Conservation (phyloP, 2,329 filamentous ascomycete species). For the Calonectria hawksworthii region DNA sequence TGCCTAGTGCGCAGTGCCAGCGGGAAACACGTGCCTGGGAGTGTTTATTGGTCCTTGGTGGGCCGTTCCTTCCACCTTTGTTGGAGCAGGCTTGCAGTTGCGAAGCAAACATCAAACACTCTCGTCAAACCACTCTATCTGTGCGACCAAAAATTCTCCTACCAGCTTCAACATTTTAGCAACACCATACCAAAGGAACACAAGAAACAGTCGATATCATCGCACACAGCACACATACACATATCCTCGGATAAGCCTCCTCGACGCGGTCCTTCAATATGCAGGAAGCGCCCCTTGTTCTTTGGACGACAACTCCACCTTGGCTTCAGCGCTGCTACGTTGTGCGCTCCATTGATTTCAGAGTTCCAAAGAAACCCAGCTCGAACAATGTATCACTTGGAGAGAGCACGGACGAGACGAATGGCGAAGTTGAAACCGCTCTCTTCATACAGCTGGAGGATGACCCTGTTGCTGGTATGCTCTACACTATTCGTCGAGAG, state of each 20-base stretch:
- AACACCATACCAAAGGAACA: neutral
- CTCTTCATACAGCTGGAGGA: conserved; percentile 34
- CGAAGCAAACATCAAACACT: neutral
- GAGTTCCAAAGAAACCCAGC: neutral
- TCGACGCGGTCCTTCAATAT: neutral
- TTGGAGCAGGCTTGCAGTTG: neutral
- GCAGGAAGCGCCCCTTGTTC: neutral
- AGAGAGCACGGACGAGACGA: neutral
- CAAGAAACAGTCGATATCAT: too few relatives aligned
- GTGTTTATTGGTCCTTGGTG: neutral
- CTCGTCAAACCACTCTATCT: neutral
- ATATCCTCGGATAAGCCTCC: too few relatives aligned
- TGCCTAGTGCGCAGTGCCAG: too few relatives aligned
- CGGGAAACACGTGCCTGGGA: neutral
- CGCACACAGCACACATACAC: neutral
- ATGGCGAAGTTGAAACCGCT: conserved; percentile 25
- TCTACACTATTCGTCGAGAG: conserved; percentile 28
- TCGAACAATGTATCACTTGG: neutral
- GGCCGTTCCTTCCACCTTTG: neutral
- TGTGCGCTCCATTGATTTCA: conserved; percentile 37
- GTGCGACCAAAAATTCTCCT: neutral
- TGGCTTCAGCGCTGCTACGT: conserved; percentile 32
- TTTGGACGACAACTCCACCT: conserved; percentile 15
- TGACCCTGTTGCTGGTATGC: conserved; percentile 19
- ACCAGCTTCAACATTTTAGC: neutral